Conservation (phyloP, 345 rosid species). For the Turnera subulata region DNA sequence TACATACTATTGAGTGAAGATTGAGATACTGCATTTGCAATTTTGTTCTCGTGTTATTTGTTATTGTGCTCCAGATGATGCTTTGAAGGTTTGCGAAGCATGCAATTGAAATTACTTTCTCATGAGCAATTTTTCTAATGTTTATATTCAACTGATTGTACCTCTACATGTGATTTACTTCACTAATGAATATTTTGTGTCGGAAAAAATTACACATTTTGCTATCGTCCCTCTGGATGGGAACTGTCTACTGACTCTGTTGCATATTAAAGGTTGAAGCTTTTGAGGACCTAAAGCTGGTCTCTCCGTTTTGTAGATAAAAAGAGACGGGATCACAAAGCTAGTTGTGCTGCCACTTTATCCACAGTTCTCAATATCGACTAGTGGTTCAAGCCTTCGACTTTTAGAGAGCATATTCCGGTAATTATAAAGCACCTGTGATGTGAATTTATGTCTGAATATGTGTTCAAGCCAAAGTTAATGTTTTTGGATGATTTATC, state of each 20-base stretch:
- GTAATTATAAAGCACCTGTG: slow-evolving; percentile 31
- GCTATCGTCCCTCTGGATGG: not conserved
- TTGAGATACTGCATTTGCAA: not conserved
- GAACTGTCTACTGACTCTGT: not conserved
- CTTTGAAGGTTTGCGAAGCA: not conserved
- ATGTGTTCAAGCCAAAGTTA: slow-evolving; percentile 1
- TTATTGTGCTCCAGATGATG: not conserved
- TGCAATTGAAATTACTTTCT: no score
- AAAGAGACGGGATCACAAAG: slow-evolving; percentile 80
- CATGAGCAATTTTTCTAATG: no score
- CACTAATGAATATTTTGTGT: no score
- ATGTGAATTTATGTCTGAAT: not conserved
- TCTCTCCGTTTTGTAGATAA: slow-evolving; percentile 48
- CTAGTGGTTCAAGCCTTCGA: slow-evolving; percentile 97
- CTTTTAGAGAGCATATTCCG: slow-evolving; percentile 91
- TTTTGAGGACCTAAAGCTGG: not conserved
- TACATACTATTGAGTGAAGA: not conserved
- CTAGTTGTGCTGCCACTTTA: slow-evolving; percentile 98
- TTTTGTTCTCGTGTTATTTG: slow-evolving; percentile 2
- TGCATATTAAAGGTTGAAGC: no score
- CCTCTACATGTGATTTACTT: no score
- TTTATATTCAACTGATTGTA: no score
- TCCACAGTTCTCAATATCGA: slow-evolving; percentile 98
- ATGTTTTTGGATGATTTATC: slow-evolving; percentile 26
- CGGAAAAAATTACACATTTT: no score